Evolutionary conservation across 2,329 filamentous ascomycete species (phyloP).

Genomic region (Cylindrodendrum hubeiense): DNA sequence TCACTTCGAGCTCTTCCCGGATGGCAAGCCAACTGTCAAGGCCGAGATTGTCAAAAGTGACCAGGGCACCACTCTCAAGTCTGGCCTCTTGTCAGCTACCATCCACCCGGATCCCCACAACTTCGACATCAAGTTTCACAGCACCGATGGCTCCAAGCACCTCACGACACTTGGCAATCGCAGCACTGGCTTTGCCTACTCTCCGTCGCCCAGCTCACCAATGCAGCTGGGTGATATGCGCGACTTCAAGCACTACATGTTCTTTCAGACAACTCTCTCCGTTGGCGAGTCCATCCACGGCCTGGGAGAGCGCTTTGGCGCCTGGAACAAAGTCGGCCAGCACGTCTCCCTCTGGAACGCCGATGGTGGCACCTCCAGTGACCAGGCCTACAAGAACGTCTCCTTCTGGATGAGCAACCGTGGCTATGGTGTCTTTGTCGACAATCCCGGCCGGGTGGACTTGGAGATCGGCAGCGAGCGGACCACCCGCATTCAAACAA

Average conservation of each 20-base stretch:
- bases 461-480: constrained; percentile 81
- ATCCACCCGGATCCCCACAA: constrained; percentile 51
- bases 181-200: constrained; percentile 55
- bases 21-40: constrained; percentile 47
- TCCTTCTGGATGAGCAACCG: constrained; percentile 77
- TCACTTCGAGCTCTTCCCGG: constrained; percentile 54
- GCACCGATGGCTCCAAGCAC: constrained; percentile 50
- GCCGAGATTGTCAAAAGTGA: constrained; percentile 46
- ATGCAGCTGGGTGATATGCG: constrained; percentile 52
- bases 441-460: constrained; percentile 76
- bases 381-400: constrained; percentile 80
- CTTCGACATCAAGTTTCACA: constrained; percentile 55
- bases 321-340: constrained; percentile 82
- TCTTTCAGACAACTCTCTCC: constrained; percentile 66
- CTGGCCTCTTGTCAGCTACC: constrained; percentile 52
- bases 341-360: constrained; percentile 74
- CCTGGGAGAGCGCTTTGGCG: constrained; percentile 81
- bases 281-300: constrained; percentile 79
- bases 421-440: constrained; percentile 84
- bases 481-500: constrained; percentile 77
- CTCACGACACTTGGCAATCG: constrained; percentile 55
- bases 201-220: constrained; percentile 48
- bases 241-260: constrained; percentile 67
- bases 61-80: constrained; percentile 52
- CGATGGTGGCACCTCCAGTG: constrained; percentile 74